Evolutionary conservation across 169 alveolate species (phyloP).

Genomic region (Theileria sp.): DNA sequence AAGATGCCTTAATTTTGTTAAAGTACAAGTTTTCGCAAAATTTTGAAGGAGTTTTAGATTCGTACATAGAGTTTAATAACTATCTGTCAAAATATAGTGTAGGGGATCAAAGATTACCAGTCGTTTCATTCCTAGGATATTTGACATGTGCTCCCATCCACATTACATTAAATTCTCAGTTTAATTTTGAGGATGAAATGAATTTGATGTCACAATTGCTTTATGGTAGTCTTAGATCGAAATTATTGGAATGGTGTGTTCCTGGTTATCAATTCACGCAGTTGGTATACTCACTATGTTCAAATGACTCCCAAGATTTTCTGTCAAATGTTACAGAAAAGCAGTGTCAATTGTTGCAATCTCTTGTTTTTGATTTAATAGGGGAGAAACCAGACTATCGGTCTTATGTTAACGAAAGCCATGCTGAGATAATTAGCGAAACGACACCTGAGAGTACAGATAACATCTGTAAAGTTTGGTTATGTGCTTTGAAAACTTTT

Average conservation of each 20-base stretch:
- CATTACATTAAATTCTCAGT: background rate
- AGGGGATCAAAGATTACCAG: background rate
- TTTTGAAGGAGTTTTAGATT: background rate
- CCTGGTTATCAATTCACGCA: background rate
- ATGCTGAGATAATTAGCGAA: background rate
- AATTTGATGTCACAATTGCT: background rate
- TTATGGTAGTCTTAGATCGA: background rate
- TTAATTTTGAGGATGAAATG: background rate
- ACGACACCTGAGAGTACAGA: background rate
- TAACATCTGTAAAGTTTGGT: background rate
- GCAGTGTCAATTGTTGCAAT: background rate
- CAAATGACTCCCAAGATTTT: background rate
- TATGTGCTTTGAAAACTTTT: background rate
- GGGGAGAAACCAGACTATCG: background rate
- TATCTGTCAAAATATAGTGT: background rate
- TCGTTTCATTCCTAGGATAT: constrained; percentile 3
- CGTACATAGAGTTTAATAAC: background rate
- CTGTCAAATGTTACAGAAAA: background rate
- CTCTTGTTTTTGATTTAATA: background rate
- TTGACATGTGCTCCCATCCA: background rate
- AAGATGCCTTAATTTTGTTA: background rate
- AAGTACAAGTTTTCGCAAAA: background rate
- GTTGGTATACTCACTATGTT: background rate
- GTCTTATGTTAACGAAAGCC: background rate
- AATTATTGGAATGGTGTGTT: background rate